Evolutionary conservation across 148 eudicot species (phyloP).

Genomic region (Hydrangea macrophylla): DNA sequence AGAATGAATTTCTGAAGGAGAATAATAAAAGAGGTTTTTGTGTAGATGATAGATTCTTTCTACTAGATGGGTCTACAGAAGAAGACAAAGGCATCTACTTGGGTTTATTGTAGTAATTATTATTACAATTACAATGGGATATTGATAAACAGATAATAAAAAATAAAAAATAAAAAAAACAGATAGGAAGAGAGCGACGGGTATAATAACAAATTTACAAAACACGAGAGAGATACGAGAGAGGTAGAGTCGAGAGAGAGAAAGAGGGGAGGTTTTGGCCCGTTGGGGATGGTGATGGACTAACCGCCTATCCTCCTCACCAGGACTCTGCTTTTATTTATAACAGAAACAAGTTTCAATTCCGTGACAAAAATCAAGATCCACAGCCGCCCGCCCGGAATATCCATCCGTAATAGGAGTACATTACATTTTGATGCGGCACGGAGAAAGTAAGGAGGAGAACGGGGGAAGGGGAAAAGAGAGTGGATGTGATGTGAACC

Average conservation of each 20-base stretch:
- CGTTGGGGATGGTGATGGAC: no score
- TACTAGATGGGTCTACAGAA: conserved; percentile 6
- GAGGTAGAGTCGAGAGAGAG: no score
- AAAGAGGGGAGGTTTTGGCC: no score
- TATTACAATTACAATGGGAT: not conserved
- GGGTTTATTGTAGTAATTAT: not conserved
- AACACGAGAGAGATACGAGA: no score
- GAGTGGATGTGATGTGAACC: not conserved
- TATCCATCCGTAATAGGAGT: no score
- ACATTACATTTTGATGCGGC: not conserved
- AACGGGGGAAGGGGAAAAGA: not conserved
- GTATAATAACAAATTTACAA: no score
- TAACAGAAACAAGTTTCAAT: not conserved
- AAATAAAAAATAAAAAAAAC: not conserved
- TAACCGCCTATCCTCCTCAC: not conserved
- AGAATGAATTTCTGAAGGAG: not conserved
- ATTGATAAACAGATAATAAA: not conserved
- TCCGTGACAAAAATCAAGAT: no score
- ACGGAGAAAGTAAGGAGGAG: no score
- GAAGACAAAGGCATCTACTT: not conserved
- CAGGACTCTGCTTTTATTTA: not conserved
- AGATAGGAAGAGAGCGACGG: not conserved
- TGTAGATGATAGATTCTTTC: conserved; percentile 11
- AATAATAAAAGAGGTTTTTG: not conserved
- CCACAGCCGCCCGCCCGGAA: no score